Base-by-base conservation (phyloP, 2,329 filamentous ascomycete genomes). In the Ophiostoma montium region DNA sequence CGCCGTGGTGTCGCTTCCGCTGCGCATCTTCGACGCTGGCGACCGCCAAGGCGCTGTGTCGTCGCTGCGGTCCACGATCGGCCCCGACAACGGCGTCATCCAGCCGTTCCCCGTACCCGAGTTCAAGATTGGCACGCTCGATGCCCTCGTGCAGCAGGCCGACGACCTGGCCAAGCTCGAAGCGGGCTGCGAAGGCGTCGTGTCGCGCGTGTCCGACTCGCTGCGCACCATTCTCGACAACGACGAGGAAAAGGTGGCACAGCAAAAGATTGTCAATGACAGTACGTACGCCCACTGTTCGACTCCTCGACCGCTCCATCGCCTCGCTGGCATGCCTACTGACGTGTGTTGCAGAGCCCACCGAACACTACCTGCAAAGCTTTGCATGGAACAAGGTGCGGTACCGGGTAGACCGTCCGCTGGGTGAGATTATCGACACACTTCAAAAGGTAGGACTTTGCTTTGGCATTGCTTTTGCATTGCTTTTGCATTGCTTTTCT, bases 371-470 rank as follows among this genome's bases (percentile, higher is more conserved):
- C 63, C 71, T 98, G 42, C 79, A 82, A 61, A 82, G 76, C 49
- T 98, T 96, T 67, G 76, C 79, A 56, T 98, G 92, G 92, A 96
- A 96, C 70, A 95, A 92, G 67, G 86, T 94, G 67, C 92, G 95
- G 64, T 98, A 96, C 67, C 82, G 92, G 59, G 83, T 86, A 54
- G 92, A 98, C 66, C 94, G 90, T 64, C 78, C 90, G 46, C 76
- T 98, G 53, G 76, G 80, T 50, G 90, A 96, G 62, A 73, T 96
- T 52, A 83, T 95, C 58, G 84, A 88, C 63, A 82, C 81, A 36
- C 70, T 98, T 51, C 87, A 94, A 62, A 95, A 94, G 78, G 86
- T 86, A n/a, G 31, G 48, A 13, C 11, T 33, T 10, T n/a, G n/a
- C n/a, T n/a, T n/a, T n/a, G n/a, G n/a, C n/a, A n/a, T n/a, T n/a